Evolutionary conservation across 495 filamentous ascomycete genomes (phyloP), one percentile per base, ranked within the genome.

Genomic region (Hypoxylon subgilvum): DNA sequence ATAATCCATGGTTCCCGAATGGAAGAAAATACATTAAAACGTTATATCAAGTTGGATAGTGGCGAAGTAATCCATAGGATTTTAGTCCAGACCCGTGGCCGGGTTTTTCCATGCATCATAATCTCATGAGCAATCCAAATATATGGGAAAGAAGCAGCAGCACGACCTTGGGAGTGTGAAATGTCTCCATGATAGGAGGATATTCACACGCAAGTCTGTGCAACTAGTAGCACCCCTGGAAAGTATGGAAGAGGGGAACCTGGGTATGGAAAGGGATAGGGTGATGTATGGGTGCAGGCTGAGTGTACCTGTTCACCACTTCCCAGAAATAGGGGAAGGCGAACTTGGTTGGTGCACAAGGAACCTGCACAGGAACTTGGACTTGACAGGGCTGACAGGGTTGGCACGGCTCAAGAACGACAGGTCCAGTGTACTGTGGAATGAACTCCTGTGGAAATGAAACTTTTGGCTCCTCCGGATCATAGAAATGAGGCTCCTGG

Each of bases 161-260:
- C 44, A 45, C 39, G 61, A 64, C 49, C 46, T 59, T 54, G 9
- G 25, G 8, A 27, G 23, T 27, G 50, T 54, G 28, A 63, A 40
- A 18, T 38, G 52, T 35, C 23, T 56, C 48, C 52, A 23, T 16
- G 9, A 19, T 14, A 21, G 30, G 25, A 57, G 22, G 13, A 35
- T 36, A 45, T 42, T 50, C 49, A 58, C 53, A 49, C 53, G 34
- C 36, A 8, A 57, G 42, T 54, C 49, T 63, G 41, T 67, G 53
- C 51, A 54, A 52, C 67, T 74, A 80, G 69, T 79, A 81, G 70
- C 74, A 79, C 51, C 75, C 72, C 67, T 78, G 76, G 67, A 79
- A 71, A 52, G 72, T 69, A 31, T 74, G 60, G 46, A 77, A 74
- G 28, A 78, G 56, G 25, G 72, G 76, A 51, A 77, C 72, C 63